Evolutionary conservation across 179 eudicot genomes (phyloP), one percentile per base, ranked within the genome.

Genomic region (Gypsophila paniculata): DNA sequence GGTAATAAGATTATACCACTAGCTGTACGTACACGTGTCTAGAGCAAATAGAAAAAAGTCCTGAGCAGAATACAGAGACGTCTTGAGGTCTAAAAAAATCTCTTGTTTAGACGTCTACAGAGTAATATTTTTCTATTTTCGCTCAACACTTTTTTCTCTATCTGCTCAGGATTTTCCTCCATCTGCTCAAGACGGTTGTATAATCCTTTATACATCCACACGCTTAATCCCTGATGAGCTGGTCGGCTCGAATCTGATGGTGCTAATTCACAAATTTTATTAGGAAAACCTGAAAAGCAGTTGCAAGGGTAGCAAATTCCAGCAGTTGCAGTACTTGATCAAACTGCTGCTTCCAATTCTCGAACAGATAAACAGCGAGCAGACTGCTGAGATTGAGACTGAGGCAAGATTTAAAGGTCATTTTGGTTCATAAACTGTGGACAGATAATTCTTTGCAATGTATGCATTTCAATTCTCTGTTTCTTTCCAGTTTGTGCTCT

Each of bases 401-500:
- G 98, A 90, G 79, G 90, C 95, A 66, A 86, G 82, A 77, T 75
- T 78, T 8, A 82, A 86, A 88, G 99, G 99, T 95, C 78, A 23
- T 34, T 60, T 18, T 67, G 39, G 9, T 61, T 49, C 42, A 22
- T 25, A 23, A 15, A 14, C 44, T 44, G 18, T 25, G 59, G 52
- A n/a, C 11, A n/a, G 32, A 55, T 5, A 25, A 18, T 73, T 21
- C 19, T 6, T n/a, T 61, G 25, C 61, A 68, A 32, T 52, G 4
- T 65, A 8, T 69, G 77, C 69, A 25, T 36, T 58, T 60, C 34
- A 19, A 23, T 39, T 18, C 53, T 57, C 55, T 23, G 29, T 69
- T 55, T 15, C 32, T 63, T 25, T 3, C 19, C 26, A 48, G n/a
- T 19, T 49, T 55, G 69, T 17, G 54, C 26, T 67, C 42, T 13